These are phyloP conservation scores for Komagataella populi DNA, from an alignment of 805 yeast genomes.

Conservation along the genomic window DNA sequence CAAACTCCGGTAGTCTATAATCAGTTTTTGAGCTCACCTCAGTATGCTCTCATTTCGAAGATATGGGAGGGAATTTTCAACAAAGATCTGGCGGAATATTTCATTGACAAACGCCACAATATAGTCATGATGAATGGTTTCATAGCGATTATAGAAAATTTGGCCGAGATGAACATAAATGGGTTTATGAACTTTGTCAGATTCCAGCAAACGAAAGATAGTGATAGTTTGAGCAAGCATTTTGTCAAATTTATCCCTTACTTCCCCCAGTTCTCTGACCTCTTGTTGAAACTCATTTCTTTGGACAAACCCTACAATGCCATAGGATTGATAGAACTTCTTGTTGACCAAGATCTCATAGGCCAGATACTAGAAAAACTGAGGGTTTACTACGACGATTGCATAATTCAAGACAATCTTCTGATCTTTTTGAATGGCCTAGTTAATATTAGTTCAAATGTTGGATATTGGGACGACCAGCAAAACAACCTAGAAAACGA, in stretches of 20 bases:
- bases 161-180: conserved; percentile 69
- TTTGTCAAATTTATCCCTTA: conserved; percentile 65
- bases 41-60: neutral
- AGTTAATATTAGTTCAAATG: conserved; percentile 34
- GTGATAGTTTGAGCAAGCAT: conserved; percentile 42
- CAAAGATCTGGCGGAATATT: neutral
- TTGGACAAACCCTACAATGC: conserved; percentile 84
- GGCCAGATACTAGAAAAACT: conserved; percentile 55
- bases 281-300: conserved; percentile 72
- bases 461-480: conserved; percentile 19
- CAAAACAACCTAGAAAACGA: conserved; percentile 1
- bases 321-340: conserved; percentile 68
- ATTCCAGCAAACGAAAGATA: conserved; percentile 28
- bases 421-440: conserved; percentile 86
- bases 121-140: conserved; percentile 26
- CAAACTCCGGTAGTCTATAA: neutral
- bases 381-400: conserved; percentile 25
- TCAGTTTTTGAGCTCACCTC: neutral
- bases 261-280: conserved; percentile 84
- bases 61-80: neutral
- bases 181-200: conserved; percentile 64
- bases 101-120: conserved; percentile 13
- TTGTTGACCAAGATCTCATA: conserved; percentile 62
- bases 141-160: conserved; percentile 74
- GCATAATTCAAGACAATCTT: conserved; percentile 19